Conservation (phyloP, 371 early-diverging fungal species). For the Rhizopus stolonifer region DNA sequence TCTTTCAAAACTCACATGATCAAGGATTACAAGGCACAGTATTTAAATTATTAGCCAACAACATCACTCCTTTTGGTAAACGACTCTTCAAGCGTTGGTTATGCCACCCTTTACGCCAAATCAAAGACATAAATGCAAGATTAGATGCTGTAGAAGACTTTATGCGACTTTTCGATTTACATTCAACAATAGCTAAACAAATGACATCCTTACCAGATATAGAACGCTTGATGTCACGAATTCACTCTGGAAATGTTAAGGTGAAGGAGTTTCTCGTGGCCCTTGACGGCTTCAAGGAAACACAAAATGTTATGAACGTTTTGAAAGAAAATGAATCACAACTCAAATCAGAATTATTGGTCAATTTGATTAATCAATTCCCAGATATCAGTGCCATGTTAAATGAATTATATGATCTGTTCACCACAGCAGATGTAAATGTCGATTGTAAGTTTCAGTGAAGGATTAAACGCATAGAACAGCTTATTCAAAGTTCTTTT, state of each 20-base stretch:
- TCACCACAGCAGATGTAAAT: conserved; percentile 72
- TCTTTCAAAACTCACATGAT: conserved; percentile 87
- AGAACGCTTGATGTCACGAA: conserved; percentile 88
- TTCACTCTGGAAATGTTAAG: conserved; percentile 82
- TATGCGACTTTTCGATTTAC: conserved; percentile 49
- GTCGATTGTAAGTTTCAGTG: conserved; percentile 48
- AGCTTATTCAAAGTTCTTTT: too few species aligned
- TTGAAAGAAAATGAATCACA: conserved; percentile 33
- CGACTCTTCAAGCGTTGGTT: conserved; percentile 88
- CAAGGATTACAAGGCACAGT: conserved; percentile 82
- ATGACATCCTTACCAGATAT: conserved; percentile 80
- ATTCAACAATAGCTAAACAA: conserved; percentile 41
- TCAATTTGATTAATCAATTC: conserved; percentile 40
- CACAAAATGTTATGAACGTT: conserved; percentile 38
- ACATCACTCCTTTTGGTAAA: conserved; percentile 89
- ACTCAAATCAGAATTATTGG: conserved; percentile 49
- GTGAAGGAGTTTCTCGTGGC: conserved; percentile 74
- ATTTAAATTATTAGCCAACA: conserved; percentile 83
- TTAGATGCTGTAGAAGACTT: conserved; percentile 88
- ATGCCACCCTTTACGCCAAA: conserved; percentile 86
- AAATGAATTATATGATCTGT: conserved; percentile 66
- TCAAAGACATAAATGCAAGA: conserved; percentile 80
- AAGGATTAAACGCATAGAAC: too few species aligned
- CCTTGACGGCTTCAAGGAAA: conserved; percentile 59
- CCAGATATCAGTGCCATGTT: conserved; percentile 59